Evolutionary conservation across 306 rosid genomes (phyloP), one percentile per base, ranked within the genome.

Genomic region (Rosa multiflora): DNA sequence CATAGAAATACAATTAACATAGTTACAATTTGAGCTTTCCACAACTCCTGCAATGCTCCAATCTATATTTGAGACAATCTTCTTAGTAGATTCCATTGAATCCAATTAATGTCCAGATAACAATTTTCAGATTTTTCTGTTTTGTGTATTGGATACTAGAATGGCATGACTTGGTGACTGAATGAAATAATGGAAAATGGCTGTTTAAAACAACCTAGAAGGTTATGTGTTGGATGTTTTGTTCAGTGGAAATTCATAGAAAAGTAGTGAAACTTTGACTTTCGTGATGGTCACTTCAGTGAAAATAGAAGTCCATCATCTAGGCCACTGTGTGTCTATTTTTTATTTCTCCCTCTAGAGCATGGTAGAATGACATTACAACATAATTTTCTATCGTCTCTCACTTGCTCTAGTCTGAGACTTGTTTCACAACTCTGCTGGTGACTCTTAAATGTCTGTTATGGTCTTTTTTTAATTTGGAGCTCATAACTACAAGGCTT

Each of bases 401-500:
- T 6, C 3, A 52, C 61, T 53, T 3, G 14, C 18, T 74, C 8
- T 56, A 14, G 26, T 59, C 29, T 42, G 23, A 14, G 21, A 8
- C n/a, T 13, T 15, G n/a, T 7, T 32, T 29, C 5, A 8, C 40
- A 17, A 67, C 13, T 52, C 18, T n/a, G 37, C 74, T 53, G 1
- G 51, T 74, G 29, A 9, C 12, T 55, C 67, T 74, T 53, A 37
- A 6, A 8, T 18, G 35, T 52, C 15, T 53, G 32, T 20, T 9
- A 6, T 40, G 20, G 12, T 32, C 35, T 39, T 0, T 67, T 74
- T 21, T 75, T 44, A 42, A 14, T 26, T 59, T 5, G 43, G 40
- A 4, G n/a, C 67, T 55, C 20, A 29, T 63, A 70, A 75, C 67
- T 32, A 75, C 76, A 66, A 75, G 69, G 73, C 52, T 76, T 81